These are phyloP conservation scores for Trichoderma afroharzianum DNA, from an alignment of 2,329 filamentous ascomycete species.

Conservation along the genomic window DNA sequence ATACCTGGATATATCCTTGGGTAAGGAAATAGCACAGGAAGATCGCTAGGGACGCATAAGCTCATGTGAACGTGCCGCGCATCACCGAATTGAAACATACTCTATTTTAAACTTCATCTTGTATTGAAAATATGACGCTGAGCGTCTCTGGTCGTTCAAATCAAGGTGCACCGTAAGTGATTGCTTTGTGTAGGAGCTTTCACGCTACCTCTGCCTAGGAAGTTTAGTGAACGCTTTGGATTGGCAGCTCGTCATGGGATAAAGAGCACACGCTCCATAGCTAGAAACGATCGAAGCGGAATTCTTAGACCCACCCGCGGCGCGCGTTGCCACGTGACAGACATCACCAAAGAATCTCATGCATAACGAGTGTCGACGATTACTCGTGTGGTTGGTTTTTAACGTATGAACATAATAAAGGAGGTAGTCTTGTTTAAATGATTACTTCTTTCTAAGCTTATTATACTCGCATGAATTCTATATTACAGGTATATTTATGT, in stretches of 20 bases:
- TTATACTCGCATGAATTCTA: background rate
- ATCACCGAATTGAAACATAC: background rate
- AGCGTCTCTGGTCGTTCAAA: background rate
- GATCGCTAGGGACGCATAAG: constrained; percentile 39
- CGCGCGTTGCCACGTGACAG: background rate
- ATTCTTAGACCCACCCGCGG: background rate
- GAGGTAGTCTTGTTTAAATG: background rate
- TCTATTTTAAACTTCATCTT: constrained; percentile 19
- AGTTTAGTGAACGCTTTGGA: background rate
- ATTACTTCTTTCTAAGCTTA: background rate
- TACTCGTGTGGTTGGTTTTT: background rate
- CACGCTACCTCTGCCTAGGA: background rate
- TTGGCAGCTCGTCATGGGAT: background rate
- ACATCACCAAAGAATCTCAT: too few species aligned
- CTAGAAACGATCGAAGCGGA: background rate
- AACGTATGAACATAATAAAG: background rate
- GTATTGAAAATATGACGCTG: background rate
- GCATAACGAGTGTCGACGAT: background rate
- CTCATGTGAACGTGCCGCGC: background rate
- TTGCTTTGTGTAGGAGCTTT: background rate
- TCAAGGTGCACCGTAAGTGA: background rate
- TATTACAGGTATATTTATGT: background rate
- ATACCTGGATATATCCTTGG: constrained; percentile 56
- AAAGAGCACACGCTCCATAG: background rate
- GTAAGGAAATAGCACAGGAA: constrained; percentile 57